A percentile compares a stretch with the other conserved stretches of the same genome.
Conservation (phyloP, 768 basidiomycete species). For the Solioccasus polychromus region DNA sequence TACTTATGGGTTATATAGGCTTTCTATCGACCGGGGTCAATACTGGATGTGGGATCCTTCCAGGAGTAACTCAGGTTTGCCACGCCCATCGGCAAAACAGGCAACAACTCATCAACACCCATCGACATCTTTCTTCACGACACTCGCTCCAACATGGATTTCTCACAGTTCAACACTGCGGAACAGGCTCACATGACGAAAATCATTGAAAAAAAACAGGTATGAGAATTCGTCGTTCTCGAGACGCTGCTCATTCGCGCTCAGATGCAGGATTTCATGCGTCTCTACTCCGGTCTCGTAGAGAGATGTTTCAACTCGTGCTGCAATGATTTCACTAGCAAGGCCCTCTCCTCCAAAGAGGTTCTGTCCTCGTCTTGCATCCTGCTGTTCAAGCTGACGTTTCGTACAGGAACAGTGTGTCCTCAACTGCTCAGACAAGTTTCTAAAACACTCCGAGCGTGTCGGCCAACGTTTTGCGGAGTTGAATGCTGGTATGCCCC, state of each 20-base stretch:
- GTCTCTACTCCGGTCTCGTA: constrained; percentile 90
- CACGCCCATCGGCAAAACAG: constrained; percentile 7
- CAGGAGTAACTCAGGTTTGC: no score
- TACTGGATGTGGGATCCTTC: constrained; percentile 5
- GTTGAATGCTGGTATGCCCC: constrained; percentile 76
- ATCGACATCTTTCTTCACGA: neutral
- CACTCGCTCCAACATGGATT: constrained; percentile 61
- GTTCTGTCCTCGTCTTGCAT: constrained; percentile 35
- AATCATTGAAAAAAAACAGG: constrained; percentile 97
- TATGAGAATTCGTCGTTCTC: constrained; percentile 27
- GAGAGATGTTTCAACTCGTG: constrained; percentile 96
- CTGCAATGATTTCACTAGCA: constrained; percentile 96
- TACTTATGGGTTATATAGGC: constrained; percentile 26
- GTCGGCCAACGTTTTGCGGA: constrained; percentile 92
- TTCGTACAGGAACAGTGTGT: constrained; percentile 79
- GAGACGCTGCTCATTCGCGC: constrained; percentile 4
- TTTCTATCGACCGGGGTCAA: constrained; percentile 8
- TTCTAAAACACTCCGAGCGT: constrained; percentile 93
- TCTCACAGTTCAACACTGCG: constrained; percentile 82
- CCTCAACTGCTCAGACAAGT: constrained; percentile 94
- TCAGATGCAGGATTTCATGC: constrained; percentile 98
- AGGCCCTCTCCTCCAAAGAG: constrained; percentile 91
- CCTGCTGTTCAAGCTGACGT: constrained; percentile 8
- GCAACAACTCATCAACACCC: no score
- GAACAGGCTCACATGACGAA: constrained; percentile 97